Evolutionary conservation across 2,329 filamentous ascomycete genomes (phyloP).

Genomic region (Shiraia bambusicola): DNA sequence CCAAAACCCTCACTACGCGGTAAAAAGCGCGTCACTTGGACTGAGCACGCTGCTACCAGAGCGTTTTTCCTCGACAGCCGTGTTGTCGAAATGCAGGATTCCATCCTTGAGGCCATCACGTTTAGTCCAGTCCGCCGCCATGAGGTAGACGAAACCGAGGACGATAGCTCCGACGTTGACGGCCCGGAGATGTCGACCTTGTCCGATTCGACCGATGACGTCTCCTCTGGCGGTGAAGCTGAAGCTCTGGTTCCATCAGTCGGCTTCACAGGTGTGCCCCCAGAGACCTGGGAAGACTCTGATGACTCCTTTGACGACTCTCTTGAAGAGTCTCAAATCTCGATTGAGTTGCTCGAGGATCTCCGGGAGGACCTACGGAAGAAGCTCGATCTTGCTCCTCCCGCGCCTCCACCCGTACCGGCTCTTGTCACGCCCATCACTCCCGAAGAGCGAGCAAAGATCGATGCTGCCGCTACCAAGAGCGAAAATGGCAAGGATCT

Average conservation of each 20-base stretch:
- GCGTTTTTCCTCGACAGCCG: slow-evolving; percentile 22
- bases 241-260: background rate
- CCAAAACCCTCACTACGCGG: slow-evolving; percentile 1
- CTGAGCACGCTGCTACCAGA: slow-evolving; percentile 12
- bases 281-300: slow-evolving; percentile 6
- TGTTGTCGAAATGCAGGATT: slow-evolving; percentile 27
- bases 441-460: slow-evolving; percentile 12
- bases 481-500: slow-evolving; percentile 19
- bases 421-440: slow-evolving; percentile 24
- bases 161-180: slow-evolving; percentile 10
- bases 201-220: background rate
- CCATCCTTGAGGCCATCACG: slow-evolving; percentile 19
- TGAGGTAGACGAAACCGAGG: slow-evolving; percentile 1
- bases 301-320: slow-evolving; percentile 18
- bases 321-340: slow-evolving; percentile 21
- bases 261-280: slow-evolving; percentile 16
- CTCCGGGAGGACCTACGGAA: slow-evolving; percentile 17
- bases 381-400: slow-evolving; percentile 13
- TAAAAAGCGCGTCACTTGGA: slow-evolving; percentile 17
- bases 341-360: slow-evolving; percentile 22
- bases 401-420: slow-evolving; percentile 8
- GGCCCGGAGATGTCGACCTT: slow-evolving; percentile 1
- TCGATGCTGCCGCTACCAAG: slow-evolving; percentile 16
- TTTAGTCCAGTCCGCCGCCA: slow-evolving; percentile 9
- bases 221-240: background rate